Conservation (phyloP, 345 rosid species). For the Sonneratia caseolaris region DNA sequence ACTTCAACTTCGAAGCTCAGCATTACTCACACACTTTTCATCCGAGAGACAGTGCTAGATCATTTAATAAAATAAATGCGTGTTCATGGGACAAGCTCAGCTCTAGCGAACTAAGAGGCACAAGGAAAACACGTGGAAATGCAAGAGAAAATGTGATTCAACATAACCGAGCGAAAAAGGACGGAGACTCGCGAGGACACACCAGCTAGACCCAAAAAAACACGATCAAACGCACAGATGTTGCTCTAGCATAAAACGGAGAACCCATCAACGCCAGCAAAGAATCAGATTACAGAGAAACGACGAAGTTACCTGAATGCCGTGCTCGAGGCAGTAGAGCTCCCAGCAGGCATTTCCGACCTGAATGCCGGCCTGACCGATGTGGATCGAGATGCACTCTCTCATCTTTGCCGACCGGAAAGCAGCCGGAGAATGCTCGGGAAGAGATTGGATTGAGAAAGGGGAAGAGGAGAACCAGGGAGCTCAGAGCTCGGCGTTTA, state of each 20-base stretch:
- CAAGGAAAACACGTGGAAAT: not conserved
- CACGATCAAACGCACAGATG: not conserved
- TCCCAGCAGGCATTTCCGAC: conserved; percentile 59
- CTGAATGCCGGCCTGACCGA: conserved; percentile 56
- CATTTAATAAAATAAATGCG: too few species aligned
- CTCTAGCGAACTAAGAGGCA: not conserved
- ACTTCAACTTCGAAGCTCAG: not conserved
- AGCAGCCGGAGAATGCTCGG: not conserved
- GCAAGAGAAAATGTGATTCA: not conserved
- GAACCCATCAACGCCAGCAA: not conserved
- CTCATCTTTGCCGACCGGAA: conserved; percentile 20
- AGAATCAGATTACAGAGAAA: not conserved
- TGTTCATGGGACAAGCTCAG: not conserved
- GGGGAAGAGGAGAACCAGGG: not conserved
- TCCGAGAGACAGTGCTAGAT: too few species aligned
- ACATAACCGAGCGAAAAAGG: not conserved
- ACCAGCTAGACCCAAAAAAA: not conserved
- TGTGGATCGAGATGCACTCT: conserved; percentile 52
- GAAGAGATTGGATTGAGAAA: not conserved
- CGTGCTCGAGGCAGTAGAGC: conserved; percentile 45
- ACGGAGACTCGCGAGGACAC: not conserved
- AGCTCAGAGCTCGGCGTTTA: conserved; percentile 25
- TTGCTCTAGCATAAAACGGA: not conserved
- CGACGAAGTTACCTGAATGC: conserved; percentile 29
- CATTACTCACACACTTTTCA: not conserved